Evolutionary conservation across 2,329 filamentous ascomycete genomes (phyloP), one percentile per base, ranked within the genome.

Genomic region (Alternaria ethzedia): DNA sequence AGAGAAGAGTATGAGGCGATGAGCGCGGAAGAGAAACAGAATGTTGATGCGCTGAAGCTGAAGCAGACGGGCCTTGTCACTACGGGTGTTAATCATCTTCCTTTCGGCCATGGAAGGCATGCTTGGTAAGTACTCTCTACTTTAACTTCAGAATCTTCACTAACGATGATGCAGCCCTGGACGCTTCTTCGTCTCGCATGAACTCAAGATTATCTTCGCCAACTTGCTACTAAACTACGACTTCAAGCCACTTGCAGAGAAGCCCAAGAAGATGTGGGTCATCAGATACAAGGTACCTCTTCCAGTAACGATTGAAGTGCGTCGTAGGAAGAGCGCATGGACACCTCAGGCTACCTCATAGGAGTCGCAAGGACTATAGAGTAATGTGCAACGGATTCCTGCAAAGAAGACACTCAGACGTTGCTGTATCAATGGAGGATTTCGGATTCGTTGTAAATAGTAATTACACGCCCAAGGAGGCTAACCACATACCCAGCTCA

Each of bases 41-140:
- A 65, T 1, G 64, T 69, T 6, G 58, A 75, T 36, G 56, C 57
- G 12, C 30, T 73, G 28, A 71, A 66, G 23, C 12, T 74, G 54
- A 83, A 81, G 46, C 81, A 83, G 72, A 67, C 84, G 15, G 83
- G 85, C 4, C 83, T 89, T 79, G 84, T 87, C 12, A 85, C 85
- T 6, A 87, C 86, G 2, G 84, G 83, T 36, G 79, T 84, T 41
- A 72, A 78, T 8, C 84, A 86, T 67, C 71, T 88, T 20, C 79
- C 84, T 0, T 89, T 89, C 73, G 86, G 87, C 0, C 85, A 88
- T 63, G 87, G 87, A 8, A 79, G 84, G 64, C 86, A 89, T 71
- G 85, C 64, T 20, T 72, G 69, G 68, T 65, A n/a, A 57, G 70
- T 11, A 9, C 36, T 7, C 11, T n/a, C 11, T 84, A 85, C 0